phyloP scores from a whole-genome alignment of 2,329 filamentous ascomycete species.

The Colletotrichum falcatum region DNA sequence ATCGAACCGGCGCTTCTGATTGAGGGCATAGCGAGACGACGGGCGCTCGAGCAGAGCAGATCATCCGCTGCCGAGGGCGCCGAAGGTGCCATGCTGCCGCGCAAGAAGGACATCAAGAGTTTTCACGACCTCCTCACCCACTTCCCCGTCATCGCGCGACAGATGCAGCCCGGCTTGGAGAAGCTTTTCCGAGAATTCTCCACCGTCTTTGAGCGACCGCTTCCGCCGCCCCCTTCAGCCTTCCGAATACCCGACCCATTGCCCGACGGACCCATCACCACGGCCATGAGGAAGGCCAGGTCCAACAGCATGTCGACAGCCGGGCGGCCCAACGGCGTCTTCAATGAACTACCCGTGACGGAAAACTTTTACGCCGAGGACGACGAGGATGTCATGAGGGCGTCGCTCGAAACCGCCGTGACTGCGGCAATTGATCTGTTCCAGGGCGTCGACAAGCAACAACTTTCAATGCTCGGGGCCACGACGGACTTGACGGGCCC shows the following conservation, averaged over 20 bases:
- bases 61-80: constrained; percentile 53
- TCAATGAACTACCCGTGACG: constrained; percentile 61
- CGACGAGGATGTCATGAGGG: constrained; percentile 91
- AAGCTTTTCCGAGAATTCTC: constrained; percentile 91
- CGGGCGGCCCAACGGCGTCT: constrained; percentile 46
- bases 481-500: constrained; percentile 95
- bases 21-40: constrained; percentile 56
- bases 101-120: constrained; percentile 90
- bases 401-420: constrained; percentile 90
- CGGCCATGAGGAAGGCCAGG: constrained; percentile 66
- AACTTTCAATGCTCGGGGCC: constrained; percentile 89
- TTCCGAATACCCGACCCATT: constrained; percentile 68
- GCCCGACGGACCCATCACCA: constrained; percentile 67
- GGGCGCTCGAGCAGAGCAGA: constrained; percentile 53
- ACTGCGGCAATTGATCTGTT: constrained; percentile 96
- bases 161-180: constrained; percentile 95
- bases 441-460: constrained; percentile 94
- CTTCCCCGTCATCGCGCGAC: constrained; percentile 94
- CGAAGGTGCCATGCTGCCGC: constrained; percentile 62
- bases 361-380: constrained; percentile 84
- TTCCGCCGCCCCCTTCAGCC: constrained; percentile 79
- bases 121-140: constrained; percentile 91
- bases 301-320: constrained; percentile 60
- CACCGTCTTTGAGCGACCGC: constrained; percentile 83
- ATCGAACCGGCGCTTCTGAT: constrained; percentile 74